Conservation (phyloP, 164 flowering plant genomes). For the Magnolia changhungtana region DNA sequence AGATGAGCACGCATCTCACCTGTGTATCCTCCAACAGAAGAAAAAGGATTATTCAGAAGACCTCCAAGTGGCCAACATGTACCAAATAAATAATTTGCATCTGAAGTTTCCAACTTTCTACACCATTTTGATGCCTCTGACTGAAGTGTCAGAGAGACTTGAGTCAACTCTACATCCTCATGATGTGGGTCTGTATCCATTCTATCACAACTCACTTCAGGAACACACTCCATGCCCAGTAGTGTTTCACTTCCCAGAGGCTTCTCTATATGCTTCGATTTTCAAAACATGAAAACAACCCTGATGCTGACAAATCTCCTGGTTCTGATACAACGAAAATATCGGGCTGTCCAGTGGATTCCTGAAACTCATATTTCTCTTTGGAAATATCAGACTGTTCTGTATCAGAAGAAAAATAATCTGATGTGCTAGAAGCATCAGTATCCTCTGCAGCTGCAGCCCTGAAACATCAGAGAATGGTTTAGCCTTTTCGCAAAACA, state of each 20-base stretch:
- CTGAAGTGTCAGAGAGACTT: slow-evolving; percentile 14
- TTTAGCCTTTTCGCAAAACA: background rate
- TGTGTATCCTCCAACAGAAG: slow-evolving; percentile 14
- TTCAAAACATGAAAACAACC: slow-evolving; percentile 26
- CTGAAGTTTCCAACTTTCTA: slow-evolving; percentile 17
- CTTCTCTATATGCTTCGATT: slow-evolving; percentile 13
- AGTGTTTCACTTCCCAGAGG: slow-evolving; percentile 20
- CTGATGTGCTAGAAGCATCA: slow-evolving; percentile 40
- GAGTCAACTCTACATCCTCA: slow-evolving; percentile 9
- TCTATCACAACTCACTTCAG: slow-evolving; percentile 13
- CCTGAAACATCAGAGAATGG: slow-evolving; percentile 39
- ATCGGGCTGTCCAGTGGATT: slow-evolving; percentile 24
- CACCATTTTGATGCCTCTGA: slow-evolving; percentile 17
- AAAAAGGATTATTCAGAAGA: slow-evolving; percentile 26
- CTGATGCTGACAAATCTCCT: slow-evolving; percentile 41
- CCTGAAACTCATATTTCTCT: slow-evolving; percentile 35
- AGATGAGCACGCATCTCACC: slow-evolving; percentile 10
- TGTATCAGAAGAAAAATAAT: slow-evolving; percentile 34
- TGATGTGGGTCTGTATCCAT: slow-evolving; percentile 6
- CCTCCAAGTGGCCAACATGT: slow-evolving; percentile 32
- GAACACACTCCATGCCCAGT: slow-evolving; percentile 10
- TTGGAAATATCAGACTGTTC: slow-evolving; percentile 42
- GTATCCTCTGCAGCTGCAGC: slow-evolving; percentile 20
- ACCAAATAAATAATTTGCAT: slow-evolving; percentile 22
- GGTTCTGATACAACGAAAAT: slow-evolving; percentile 19